Evolutionary conservation across 768 basidiomycete genomes (phyloP).

Genomic region (Termitomyces sp.): DNA sequence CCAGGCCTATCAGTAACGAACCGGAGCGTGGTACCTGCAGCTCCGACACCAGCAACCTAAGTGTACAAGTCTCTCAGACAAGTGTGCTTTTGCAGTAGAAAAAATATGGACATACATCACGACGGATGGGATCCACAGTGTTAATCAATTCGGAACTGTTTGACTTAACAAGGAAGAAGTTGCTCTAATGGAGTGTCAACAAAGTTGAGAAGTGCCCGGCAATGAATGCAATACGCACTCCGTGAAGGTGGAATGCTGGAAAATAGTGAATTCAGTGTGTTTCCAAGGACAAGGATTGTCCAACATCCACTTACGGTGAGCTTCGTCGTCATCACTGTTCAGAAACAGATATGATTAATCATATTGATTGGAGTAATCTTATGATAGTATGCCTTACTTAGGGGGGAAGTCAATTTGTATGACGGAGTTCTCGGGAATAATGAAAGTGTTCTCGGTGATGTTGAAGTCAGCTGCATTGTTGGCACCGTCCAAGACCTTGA

Average conservation of each 20-base stretch:
- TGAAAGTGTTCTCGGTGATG: constrained; percentile 30
- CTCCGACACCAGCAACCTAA: constrained; percentile 14
- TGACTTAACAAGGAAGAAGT: constrained; percentile 34
- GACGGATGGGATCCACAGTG: constrained; percentile 42
- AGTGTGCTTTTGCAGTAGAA: not conserved
- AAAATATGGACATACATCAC: constrained; percentile 13
- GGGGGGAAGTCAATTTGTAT: constrained; percentile 32
- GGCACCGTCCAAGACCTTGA: constrained; percentile 32
- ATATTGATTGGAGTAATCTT: not conserved
- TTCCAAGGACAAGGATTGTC: not conserved
- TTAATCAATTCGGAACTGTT: constrained; percentile 24
- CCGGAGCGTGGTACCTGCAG: constrained; percentile 30
- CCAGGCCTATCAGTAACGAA: constrained; percentile 52
- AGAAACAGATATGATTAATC: not conserved
- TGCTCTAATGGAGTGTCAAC: constrained; percentile 17
- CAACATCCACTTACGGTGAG: constrained; percentile 17
- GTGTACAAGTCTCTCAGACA: not conserved
- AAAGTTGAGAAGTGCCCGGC: not conserved
- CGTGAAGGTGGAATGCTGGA: constrained; percentile 27
- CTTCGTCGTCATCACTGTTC: constrained; percentile 20
- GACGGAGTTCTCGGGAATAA: constrained; percentile 28
- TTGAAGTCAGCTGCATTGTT: constrained; percentile 21
- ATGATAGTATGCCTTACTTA: constrained; percentile 7
- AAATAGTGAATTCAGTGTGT: not conserved
- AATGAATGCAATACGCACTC: constrained; percentile 11